A percentile compares a stretch with the other conserved stretches of the same genome.
These are phyloP conservation scores for Monosporascus sp. DNA, from an alignment of 2,329 filamentous ascomycete species.

Conservation along the genomic window DNA sequence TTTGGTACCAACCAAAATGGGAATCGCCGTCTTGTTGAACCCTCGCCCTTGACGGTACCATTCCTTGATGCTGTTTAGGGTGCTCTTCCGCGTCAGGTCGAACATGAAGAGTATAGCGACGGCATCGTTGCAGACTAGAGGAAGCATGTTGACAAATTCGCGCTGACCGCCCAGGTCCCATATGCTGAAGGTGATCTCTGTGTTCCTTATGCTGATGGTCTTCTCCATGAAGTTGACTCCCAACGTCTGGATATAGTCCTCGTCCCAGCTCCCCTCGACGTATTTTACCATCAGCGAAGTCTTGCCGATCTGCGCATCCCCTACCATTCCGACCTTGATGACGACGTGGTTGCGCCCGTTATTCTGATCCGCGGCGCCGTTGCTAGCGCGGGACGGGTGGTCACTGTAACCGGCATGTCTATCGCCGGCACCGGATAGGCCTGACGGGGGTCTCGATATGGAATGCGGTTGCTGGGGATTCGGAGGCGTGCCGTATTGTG, in stretches of 20 bases:
- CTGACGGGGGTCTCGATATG: conserved; percentile 51
- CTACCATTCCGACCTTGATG: conserved; percentile 99
- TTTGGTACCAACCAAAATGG: conserved; percentile 93
- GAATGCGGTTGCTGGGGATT: conserved; percentile 35
- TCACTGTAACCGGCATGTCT: conserved; percentile 38
- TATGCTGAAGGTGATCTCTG: conserved; percentile 98
- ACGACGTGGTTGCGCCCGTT: conserved; percentile 71
- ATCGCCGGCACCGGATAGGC: conserved; percentile 39
- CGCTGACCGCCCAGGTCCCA: conserved; percentile 98
- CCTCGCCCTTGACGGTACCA: conserved; percentile 97
- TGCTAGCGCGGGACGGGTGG: conserved; percentile 36
- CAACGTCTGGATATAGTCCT: conserved; percentile 98
- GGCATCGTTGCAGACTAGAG: conserved; percentile 97
- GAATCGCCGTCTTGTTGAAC: conserved; percentile 99
- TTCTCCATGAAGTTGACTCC: conserved; percentile 99
- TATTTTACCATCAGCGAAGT: conserved; percentile 99
- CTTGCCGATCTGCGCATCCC: conserved; percentile 98
- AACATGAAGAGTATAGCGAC: conserved; percentile 99
- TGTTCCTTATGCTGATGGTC: conserved; percentile 98
- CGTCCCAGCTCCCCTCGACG: conserved; percentile 98
- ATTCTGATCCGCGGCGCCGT: conserved; percentile 31
- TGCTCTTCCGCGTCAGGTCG: conserved; percentile 95
- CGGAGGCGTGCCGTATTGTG: conserved; percentile 42
- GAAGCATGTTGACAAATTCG: conserved; percentile 99
- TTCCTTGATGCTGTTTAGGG: conserved; percentile 98